Base-by-base conservation (phyloP, 2,329 filamentous ascomycete genomes). In the Diplocarpon mali region DNA sequence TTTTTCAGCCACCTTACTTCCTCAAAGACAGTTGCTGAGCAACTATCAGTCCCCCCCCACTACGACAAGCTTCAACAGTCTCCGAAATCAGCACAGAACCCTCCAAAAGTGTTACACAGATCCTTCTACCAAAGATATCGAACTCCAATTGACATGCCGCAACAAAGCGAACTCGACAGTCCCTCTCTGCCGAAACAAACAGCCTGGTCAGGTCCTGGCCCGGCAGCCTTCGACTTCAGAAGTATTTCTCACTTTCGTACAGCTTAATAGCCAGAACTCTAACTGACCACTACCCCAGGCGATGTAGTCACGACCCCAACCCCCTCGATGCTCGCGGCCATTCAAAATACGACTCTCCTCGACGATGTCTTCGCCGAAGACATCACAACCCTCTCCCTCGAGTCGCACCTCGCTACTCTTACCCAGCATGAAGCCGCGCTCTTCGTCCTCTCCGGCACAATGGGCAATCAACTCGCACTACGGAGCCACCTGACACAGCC, bases 381-480 rank as follows among this genome's bases (percentile, higher is more conserved):
- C 57, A 69, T 76, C 1, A 87, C 83, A 0, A 95, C 90, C 1
- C 78, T 74, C 40, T 71, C 75, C 17, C 76, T 96, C 34, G 85
- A 95, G 63, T 66, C 72, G 37, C 80, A 84, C 61, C 72, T 93
- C 36, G 85, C 87, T 14, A 61, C 72, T 28, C 72, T 93, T 3
- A 76, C 85, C 1, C 78, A 78, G 54, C 88, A 93, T 56, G 81
- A 88, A 57, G 78, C 78, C 7, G 83, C 76, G 0, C 70, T 95
- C 4, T 80, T 95, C 43, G 85, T 95, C 44, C 71, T 93, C 47
- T 92, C 85, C 0, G 90, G 90, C 3, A 95, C 89, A 4, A 95
- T 95, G 88, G 88, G 87, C 34, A 95, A 95, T 65, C 88, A 95
- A 62, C 70, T 95, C 14, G 81, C 83, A 0, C 72, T 95, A 35